Base-by-base conservation (phyloP, 1,284 basidiomycete genomes). In the Sporisorium scitamineum region DNA sequence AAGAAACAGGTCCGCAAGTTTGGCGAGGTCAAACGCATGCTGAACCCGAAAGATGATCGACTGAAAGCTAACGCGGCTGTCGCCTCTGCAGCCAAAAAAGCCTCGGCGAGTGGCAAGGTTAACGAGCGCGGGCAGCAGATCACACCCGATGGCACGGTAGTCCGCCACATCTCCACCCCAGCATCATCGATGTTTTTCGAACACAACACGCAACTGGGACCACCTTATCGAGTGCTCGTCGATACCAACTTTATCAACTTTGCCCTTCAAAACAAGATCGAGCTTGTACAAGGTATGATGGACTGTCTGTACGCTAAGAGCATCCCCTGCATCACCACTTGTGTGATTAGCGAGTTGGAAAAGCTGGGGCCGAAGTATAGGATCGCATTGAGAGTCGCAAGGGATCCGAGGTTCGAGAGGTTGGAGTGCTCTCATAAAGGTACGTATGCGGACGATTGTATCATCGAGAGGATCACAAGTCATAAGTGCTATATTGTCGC, bases 211-310 rank as follows among this genome's bases (percentile, higher is more conserved):
- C 93, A 95, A 13, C 92, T 99, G 32, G 95, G 94, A 0, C 97
- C 97, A 0, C 97, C 97, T 0, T 99, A 99, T 85, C 91, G 96
- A 27, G 93, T 99, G 11, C 90, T 99, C 47, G 94, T 99, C 64
- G 97, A 99, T 87, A 99, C 97, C 83, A 99, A 99, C 86, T 99
- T 99, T 84, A 98, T 99, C 89, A 99, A 99, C 86, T 96, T 99
- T 86, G 94, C 92, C 76, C 89, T 99, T 54, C 96, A 99, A 87
- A 99, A 99, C 88, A 97, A 98, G 86, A 89, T 99, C 78, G 97
- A 99, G 86, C 89, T 99, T 51, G 89, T 98, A 22, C 92, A 93
- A 82, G 95, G 94, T 16, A 98, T 99, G 97, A 98, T 99, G 95
- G 97, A 99, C 85, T 97, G 95, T 81, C 88, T 99, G 14, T 98